A percentile compares a stretch with the other conserved stretches of the same genome.
phyloP scores from a whole-genome alignment of 257 asterid genomes.

The Misopates orontium region DNA sequence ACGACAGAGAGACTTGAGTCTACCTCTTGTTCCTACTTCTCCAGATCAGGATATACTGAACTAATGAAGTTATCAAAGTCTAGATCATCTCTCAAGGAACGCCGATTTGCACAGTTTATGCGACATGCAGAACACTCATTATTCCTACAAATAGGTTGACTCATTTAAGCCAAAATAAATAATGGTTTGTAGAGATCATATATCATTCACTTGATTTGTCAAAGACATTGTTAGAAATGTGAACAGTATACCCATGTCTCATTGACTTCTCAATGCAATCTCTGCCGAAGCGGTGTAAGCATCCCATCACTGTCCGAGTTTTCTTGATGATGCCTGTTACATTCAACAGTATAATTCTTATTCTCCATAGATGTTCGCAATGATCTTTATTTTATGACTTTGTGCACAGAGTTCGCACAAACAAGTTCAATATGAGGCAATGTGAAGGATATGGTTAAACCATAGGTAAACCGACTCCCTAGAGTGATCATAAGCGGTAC shows the following conservation, averaged over 20 bases:
- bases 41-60: slow-evolving; percentile 85
- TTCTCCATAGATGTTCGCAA: no score
- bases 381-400: no score
- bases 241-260: slow-evolving; percentile 78
- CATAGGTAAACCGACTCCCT: no score
- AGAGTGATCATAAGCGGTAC: no score
- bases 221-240: no score
- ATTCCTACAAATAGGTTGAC: slow-evolving; percentile 49
- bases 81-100: slow-evolving; percentile 97
- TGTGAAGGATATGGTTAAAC: no score
- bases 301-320: slow-evolving; percentile 99
- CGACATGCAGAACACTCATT: slow-evolving; percentile 99
- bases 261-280: slow-evolving; percentile 99
- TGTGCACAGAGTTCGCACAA: no score
- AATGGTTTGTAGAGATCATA: no score
- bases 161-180: no score
- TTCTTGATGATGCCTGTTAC: slow-evolving; percentile 86
- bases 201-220: no score
- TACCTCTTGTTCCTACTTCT: slow-evolving; percentile 96
- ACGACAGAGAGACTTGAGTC: background rate
- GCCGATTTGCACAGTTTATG: slow-evolving; percentile 99
- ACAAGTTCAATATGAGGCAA: no score
- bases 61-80: slow-evolving; percentile 91
- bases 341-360: no score
- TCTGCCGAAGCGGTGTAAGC: slow-evolving; percentile 98